Evolutionary conservation across 768 basidiomycete genomes (phyloP).

Genomic region (Hemileccinum rubropunctum): DNA sequence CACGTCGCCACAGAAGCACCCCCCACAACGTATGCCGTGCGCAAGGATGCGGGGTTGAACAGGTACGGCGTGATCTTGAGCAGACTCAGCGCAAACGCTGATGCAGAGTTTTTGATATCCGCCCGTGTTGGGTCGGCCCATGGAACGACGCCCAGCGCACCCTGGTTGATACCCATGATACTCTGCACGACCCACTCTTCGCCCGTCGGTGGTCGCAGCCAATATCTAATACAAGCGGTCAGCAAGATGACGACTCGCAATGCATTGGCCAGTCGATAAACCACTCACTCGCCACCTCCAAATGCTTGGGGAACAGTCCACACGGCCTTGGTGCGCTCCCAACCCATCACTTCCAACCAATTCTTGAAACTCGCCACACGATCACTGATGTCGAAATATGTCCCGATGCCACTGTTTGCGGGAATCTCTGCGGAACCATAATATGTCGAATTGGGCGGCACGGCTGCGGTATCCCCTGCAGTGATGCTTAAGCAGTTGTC

Average conservation of each 20-base stretch:
- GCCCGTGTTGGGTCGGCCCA: slow-evolving; percentile 53
- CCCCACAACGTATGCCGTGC: slow-evolving; percentile 38
- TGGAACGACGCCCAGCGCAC: slow-evolving; percentile 50
- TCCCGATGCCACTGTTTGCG: slow-evolving; percentile 30
- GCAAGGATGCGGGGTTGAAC: slow-evolving; percentile 38
- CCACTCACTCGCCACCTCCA: slow-evolving; percentile 38
- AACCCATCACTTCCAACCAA: slow-evolving; percentile 59
- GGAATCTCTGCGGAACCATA: slow-evolving; percentile 16
- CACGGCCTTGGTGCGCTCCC: slow-evolving; percentile 65
- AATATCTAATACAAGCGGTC: slow-evolving; percentile 40
- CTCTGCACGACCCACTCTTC: slow-evolving; percentile 66
- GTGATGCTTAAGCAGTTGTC: slow-evolving; percentile 51
- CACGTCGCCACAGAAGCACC: slow-evolving; percentile 53
- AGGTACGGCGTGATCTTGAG: slow-evolving; percentile 47
- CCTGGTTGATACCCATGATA: slow-evolving; percentile 68
- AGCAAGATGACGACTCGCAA: background rate
- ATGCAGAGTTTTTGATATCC: slow-evolving; percentile 53
- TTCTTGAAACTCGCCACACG: slow-evolving; percentile 65
- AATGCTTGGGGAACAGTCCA: slow-evolving; percentile 86
- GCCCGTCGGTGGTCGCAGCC: slow-evolving; percentile 64
- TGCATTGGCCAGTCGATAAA: background rate
- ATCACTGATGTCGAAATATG: slow-evolving; percentile 63
- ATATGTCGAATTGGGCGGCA: slow-evolving; percentile 26
- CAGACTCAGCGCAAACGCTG: slow-evolving; percentile 44
- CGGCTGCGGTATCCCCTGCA: slow-evolving; percentile 40